Evolutionary conservation across 768 basidiomycete genomes (phyloP).

Genomic region (Calocera cornea): DNA sequence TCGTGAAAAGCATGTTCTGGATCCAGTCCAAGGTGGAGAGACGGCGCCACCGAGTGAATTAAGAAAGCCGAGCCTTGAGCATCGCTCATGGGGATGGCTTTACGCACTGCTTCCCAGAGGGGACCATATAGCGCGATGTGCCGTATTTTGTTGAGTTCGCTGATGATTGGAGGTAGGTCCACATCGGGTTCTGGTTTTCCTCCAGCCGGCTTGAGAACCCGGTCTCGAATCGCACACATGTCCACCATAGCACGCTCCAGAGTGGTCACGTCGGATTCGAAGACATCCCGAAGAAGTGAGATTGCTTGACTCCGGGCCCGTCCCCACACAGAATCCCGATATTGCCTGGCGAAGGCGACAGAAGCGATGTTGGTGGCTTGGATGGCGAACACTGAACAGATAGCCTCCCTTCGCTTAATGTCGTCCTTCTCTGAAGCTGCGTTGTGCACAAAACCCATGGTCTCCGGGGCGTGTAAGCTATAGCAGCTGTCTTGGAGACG

Average conservation of each 20-base stretch:
- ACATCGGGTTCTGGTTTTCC: slow-evolving; percentile 4
- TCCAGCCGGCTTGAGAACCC: slow-evolving; percentile 17
- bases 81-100: slow-evolving; percentile 44
- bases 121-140: not conserved
- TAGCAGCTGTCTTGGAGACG: not conserved
- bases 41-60: slow-evolving; percentile 42
- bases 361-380: slow-evolving; percentile 37
- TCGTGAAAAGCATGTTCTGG: slow-evolving; percentile 17
- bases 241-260: slow-evolving; percentile 19
- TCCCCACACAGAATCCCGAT: slow-evolving; percentile 32
- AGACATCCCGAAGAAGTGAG: slow-evolving; percentile 25
- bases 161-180: not conserved
- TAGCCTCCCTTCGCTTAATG: slow-evolving; percentile 24
- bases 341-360: slow-evolving; percentile 33
- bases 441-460: not conserved
- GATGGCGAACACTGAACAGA: slow-evolving; percentile 35
- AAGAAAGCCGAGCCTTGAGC: slow-evolving; percentile 43
- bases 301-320: slow-evolving; percentile 31
- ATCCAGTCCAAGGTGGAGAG: slow-evolving; percentile 55
- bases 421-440: slow-evolving; percentile 12
- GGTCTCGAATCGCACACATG: slow-evolving; percentile 14
- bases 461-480: not conserved
- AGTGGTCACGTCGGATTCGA: slow-evolving; percentile 23
- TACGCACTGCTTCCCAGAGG: slow-evolving; percentile 58
- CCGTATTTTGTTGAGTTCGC: not conserved